Conservation (phyloP, 345 rosid species). For the Odontarrhena argentea region DNA sequence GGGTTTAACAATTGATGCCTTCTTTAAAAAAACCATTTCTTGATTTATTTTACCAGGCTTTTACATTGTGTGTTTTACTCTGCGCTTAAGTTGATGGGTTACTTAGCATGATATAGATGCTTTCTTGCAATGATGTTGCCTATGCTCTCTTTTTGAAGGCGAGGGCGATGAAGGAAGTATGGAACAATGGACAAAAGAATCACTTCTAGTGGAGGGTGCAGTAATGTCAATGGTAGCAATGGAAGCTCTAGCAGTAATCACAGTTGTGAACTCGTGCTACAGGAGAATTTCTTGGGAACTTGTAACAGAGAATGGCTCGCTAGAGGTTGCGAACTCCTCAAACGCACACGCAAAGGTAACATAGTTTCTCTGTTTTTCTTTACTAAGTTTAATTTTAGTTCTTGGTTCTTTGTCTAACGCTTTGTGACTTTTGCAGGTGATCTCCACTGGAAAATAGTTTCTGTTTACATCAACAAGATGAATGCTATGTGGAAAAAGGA, state of each 20-base stretch:
- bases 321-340: constrained; percentile 94
- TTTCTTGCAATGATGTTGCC: no score
- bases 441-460: constrained; percentile 94
- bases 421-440: constrained; percentile 69
- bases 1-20: no score
- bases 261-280: constrained; percentile 79
- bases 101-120: no score
- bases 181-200: constrained; percentile 64
- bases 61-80: neutral
- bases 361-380: neutral
- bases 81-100: no score
- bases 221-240: constrained; percentile 59
- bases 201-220: constrained; percentile 52
- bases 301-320: constrained; percentile 90
- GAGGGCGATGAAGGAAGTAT: no score
- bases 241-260: constrained; percentile 51
- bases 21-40: neutral
- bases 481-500: no score
- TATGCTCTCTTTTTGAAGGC: no score
- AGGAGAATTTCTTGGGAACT: constrained; percentile 87
- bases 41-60: neutral
- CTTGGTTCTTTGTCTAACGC: constrained; percentile 14
- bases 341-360: constrained; percentile 93
- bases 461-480: constrained; percentile 82
- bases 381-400: neutral